phyloP scores from a whole-genome alignment of 2,329 filamentous ascomycete genomes.

The Verruconis gallopava region DNA sequence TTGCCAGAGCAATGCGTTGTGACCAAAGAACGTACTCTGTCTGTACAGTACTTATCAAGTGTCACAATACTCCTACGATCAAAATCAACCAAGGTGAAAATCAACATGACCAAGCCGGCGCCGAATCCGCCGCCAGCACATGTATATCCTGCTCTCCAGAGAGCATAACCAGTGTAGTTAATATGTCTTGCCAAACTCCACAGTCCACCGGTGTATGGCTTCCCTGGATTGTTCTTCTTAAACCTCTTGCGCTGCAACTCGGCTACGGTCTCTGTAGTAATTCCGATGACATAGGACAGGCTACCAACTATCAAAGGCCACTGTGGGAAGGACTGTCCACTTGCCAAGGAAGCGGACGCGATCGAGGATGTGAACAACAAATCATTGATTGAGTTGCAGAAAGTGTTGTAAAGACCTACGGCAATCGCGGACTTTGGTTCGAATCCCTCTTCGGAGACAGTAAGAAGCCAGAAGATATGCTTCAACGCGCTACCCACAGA shows the following conservation, averaged over 20 bases:
- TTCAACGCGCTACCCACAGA: constrained; percentile 39
- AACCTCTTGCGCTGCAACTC: constrained; percentile 45
- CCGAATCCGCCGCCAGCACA: constrained; percentile 35
- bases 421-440: constrained; percentile 27
- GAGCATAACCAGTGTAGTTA: constrained; percentile 41
- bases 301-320: constrained; percentile 35
- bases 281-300: constrained; percentile 37
- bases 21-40: constrained; percentile 6
- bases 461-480: constrained; percentile 42
- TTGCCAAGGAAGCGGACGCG: constrained; percentile 32
- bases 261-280: constrained; percentile 40
- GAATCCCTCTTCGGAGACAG: constrained; percentile 39
- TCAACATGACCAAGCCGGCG: constrained; percentile 28
- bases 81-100: constrained; percentile 35
- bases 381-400: constrained; percentile 42
- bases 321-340: constrained; percentile 27
- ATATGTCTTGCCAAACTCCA: constrained; percentile 39
- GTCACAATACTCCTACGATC: constrained; percentile 30
- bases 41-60: constrained; percentile 36
- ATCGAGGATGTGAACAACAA: constrained; percentile 39
- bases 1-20: background rate
- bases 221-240: constrained; percentile 41
- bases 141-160: constrained; percentile 39
- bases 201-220: constrained; percentile 37
- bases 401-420: constrained; percentile 40